Base-by-base conservation (phyloP, 805 yeast species). In the Myxozyma sirexii region DNA sequence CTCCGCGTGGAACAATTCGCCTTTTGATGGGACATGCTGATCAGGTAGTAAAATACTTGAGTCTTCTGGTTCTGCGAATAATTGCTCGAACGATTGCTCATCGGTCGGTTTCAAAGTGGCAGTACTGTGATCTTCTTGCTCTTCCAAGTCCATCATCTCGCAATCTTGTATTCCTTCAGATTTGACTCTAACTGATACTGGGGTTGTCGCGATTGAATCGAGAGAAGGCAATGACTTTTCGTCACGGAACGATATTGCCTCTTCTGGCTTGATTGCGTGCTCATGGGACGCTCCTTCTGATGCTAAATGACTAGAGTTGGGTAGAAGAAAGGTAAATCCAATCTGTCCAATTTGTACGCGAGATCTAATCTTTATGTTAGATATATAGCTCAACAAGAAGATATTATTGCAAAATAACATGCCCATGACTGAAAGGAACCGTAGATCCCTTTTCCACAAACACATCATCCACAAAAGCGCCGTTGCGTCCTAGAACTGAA, bases 381-480 rank as follows among this genome's bases (percentile, higher is more conserved):
- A 21, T 48, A 33, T 33, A 35, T 23, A 13, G 17, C 12, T 4
- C 23, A 7, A n/a, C 17, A 17, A n/a, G 21, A 3, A 5, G 8
- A 35, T 3, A 4, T 10, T 33, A 1, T 5, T 31, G 3, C 5
- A 17, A 8, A 13, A 6, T n/a, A 23, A 17, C 46, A 1, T 53
- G 84, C 42, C 87, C 88, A 74, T 93, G 90, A 21, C 78, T 79
- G 47, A 94, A 77, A 1, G 97, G 97, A 8, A 94, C 91, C 0
- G 99, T 94, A 37, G 90, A 85, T 7, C 97, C 97, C 63, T 88
- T 84, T 70, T 90, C 97, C 4, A 94, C 87, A 72, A 93, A 94
- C 31, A 79, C 79, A 65, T 91, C 96, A 73, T 93, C 94, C 2
- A 94, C 96, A 78, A 94, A 94, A 1, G 97, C 97, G 39, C 99